Percentiles rank a stretch among this genome's conserved stretches.
phyloP scores from a whole-genome alignment of 768 basidiomycete genomes.

The Clavaria fumosa region DNA sequence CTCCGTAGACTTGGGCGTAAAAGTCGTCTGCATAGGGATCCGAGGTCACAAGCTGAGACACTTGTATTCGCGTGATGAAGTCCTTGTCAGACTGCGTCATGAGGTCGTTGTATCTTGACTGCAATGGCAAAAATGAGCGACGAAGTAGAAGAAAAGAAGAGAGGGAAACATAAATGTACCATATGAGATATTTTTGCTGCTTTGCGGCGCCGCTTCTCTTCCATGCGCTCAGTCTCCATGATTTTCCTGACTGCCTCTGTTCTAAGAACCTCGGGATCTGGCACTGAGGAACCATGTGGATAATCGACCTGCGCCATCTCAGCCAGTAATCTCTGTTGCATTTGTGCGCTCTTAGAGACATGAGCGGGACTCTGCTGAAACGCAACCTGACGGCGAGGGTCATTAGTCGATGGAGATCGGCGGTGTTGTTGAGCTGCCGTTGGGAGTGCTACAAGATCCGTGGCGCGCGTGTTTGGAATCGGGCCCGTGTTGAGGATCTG shows the following conservation, averaged over 20 bases:
- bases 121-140: conserved; percentile 5
- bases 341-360: conserved; percentile 47
- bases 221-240: conserved; percentile 78
- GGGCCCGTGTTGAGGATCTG: conserved; percentile 28
- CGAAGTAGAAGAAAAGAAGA: conserved; percentile 5
- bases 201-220: conserved; percentile 66
- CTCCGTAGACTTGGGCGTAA: conserved; percentile 92
- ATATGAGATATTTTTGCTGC: conserved; percentile 82
- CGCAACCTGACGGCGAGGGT: conserved; percentile 20
- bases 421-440: conserved; percentile 31
- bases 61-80: conserved; percentile 97
- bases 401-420: conserved; percentile 25
- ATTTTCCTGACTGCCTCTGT: conserved; percentile 80
- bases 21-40: conserved; percentile 98
- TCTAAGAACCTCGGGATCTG: conserved; percentile 55
- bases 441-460: conserved; percentile 22
- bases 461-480: conserved; percentile 31
- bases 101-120: conserved; percentile 87
- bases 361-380: conserved; percentile 40
- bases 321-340: conserved; percentile 63
- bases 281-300: conserved; percentile 41
- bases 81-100: conserved; percentile 99
- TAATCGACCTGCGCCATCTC: conserved; percentile 63
- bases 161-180: conserved; percentile 28
- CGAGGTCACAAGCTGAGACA: conserved; percentile 92